Conservation (phyloP, 2,329 filamentous ascomycete species). For the Microascus cirrosus region DNA sequence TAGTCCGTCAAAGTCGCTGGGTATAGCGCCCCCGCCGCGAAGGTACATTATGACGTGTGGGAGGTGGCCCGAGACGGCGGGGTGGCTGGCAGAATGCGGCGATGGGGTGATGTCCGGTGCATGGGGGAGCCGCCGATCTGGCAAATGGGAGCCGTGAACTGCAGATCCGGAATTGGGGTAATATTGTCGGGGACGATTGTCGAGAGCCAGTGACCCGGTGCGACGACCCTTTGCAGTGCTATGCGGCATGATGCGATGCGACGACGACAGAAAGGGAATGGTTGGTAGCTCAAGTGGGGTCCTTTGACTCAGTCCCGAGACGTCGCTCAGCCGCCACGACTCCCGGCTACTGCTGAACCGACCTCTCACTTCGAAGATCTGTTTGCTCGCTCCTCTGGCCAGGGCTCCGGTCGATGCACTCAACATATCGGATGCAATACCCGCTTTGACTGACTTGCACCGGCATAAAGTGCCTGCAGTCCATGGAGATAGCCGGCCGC, state of each 20-base stretch:
- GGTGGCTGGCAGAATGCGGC: background rate
- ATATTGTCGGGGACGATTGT: background rate
- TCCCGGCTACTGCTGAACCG: background rate
- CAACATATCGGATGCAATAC: background rate
- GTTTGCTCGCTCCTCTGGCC: background rate
- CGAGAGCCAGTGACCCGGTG: background rate
- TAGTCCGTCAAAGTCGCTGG: background rate
- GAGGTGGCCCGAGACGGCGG: background rate
- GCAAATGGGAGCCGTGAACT: background rate
- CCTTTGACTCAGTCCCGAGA: background rate
- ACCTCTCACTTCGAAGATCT: background rate
- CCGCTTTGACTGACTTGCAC: background rate
- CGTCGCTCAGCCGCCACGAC: background rate
- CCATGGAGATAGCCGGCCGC: background rate
- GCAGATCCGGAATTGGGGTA: background rate
- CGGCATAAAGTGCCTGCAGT: background rate
- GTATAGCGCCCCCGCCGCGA: background rate
- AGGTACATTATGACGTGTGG: background rate
- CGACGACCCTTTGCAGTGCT: background rate
- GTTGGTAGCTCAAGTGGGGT: background rate
- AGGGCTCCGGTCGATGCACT: background rate
- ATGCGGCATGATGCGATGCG: background rate
- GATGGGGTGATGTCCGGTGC: background rate
- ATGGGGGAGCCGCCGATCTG: background rate
- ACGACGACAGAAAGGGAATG: background rate